A percentile compares a stretch with the other conserved stretches of the same genome.
phyloP scores from a whole-genome alignment of 257 asterid species.

The Agastache rugosa region DNA sequence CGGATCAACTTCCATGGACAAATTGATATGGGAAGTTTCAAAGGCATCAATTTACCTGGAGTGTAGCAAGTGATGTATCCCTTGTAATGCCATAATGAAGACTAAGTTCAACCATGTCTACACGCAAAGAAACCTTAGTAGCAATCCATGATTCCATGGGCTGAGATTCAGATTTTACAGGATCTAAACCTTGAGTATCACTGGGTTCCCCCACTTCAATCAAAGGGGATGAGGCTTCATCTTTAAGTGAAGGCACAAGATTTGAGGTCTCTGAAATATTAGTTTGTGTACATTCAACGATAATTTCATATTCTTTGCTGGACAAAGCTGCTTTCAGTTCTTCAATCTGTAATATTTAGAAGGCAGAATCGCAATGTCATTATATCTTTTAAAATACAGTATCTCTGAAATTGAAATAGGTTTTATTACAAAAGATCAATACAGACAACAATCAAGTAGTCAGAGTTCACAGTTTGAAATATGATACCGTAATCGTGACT shows the following conservation, averaged over 20 bases:
- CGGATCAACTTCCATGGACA: slow-evolving; percentile 3
- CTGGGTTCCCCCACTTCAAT: slow-evolving; percentile 53
- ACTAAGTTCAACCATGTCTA: slow-evolving; percentile 80
- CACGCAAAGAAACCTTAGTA: slow-evolving; percentile 69
- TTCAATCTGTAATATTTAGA: slow-evolving; percentile 61
- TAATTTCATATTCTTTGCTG: slow-evolving; percentile 87
- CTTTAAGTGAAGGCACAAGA: slow-evolving; percentile 65
- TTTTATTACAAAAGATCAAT: not conserved
- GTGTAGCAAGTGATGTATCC: slow-evolving; percentile 90
- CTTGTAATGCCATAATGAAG: slow-evolving; percentile 84
- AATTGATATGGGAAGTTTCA: slow-evolving; percentile 19
- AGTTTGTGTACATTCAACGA: slow-evolving; percentile 83
- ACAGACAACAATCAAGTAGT: slow-evolving; percentile 16
- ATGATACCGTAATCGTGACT: slow-evolving; percentile 74
- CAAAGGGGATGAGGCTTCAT: slow-evolving; percentile 50
- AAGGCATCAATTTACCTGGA: slow-evolving; percentile 63
- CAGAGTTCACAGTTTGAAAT: slow-evolving; percentile 22
- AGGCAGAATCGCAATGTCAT: slow-evolving; percentile 23
- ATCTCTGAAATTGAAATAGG: slow-evolving; percentile 21
- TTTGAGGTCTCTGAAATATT: slow-evolving; percentile 88
- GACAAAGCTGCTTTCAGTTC: slow-evolving; percentile 95
- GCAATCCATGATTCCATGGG: slow-evolving; percentile 58
- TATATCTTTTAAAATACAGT: slow-evolving; percentile 4
- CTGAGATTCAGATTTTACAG: slow-evolving; percentile 54
- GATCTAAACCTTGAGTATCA: slow-evolving; percentile 46